Percentiles rank a stretch among this genome's conserved stretches.
Conservation (phyloP, 805 yeast genomes). For the Candida rishiriensis region DNA sequence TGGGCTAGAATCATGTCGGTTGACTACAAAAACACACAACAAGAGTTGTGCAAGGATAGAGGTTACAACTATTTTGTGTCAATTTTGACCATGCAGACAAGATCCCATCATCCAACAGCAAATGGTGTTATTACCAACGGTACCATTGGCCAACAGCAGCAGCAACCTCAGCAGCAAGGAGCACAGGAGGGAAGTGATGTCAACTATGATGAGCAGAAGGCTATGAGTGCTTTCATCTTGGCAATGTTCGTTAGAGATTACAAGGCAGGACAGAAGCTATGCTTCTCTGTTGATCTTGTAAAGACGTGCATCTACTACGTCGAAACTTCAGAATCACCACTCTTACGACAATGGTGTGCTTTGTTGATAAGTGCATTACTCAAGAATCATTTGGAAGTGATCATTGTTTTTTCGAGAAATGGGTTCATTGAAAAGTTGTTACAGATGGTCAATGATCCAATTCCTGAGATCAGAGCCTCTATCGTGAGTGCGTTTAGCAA, state of each 20-base stretch:
- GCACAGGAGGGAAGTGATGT: slow-evolving; percentile 27
- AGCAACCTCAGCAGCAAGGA: too few species aligned
- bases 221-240: slow-evolving; percentile 90
- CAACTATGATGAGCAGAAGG: slow-evolving; percentile 79
- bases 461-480: slow-evolving; percentile 92
- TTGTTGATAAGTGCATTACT: slow-evolving; percentile 74
- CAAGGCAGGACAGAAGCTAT: slow-evolving; percentile 72
- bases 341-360: slow-evolving; percentile 89
- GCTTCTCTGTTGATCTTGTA: slow-evolving; percentile 70
- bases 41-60: slow-evolving; percentile 84
- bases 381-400: slow-evolving; percentile 68
- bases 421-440: slow-evolving; percentile 55
- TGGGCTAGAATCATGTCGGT: slow-evolving; percentile 99
- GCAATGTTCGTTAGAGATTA: slow-evolving; percentile 81
- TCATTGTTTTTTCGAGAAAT: slow-evolving; percentile 62
- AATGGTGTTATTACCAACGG: slow-evolving; percentile 4
- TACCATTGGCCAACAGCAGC: not conserved
- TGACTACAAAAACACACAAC: slow-evolving; percentile 85
- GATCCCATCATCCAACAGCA: slow-evolving; percentile 10
- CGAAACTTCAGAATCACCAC: slow-evolving; percentile 73
- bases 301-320: slow-evolving; percentile 62
- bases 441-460: slow-evolving; percentile 72
- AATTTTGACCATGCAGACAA: slow-evolving; percentile 50
- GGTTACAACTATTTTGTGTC: slow-evolving; percentile 85
- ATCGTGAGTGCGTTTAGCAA: slow-evolving; percentile 68